Percentiles rank a stretch among this genome's conserved stretches.
These are phyloP conservation scores for Raphanus sativus DNA, from an alignment of 345 rosid species.

Conservation along the genomic window DNA sequence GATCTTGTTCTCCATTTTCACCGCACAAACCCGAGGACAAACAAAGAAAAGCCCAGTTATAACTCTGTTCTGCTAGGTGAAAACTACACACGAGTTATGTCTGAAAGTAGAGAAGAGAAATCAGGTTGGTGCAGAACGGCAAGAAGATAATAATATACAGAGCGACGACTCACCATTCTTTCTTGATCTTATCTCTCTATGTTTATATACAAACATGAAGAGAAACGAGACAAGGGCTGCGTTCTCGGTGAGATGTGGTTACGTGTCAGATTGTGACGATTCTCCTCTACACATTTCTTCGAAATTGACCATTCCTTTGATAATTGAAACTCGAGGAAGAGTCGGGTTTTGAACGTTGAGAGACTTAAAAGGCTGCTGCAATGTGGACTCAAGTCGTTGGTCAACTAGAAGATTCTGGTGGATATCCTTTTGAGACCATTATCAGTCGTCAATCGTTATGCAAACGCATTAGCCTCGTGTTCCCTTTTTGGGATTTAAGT, in stretches of 20 bases:
- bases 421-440: slow-evolving; percentile 16
- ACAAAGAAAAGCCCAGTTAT: neutral
- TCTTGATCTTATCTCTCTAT: neutral
- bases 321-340: neutral
- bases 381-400: slow-evolving; percentile 35
- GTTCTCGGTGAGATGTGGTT: slow-evolving; percentile 23
- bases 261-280: slow-evolving; percentile 35
- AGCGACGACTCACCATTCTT: slow-evolving; percentile 16
- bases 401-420: slow-evolving; percentile 29
- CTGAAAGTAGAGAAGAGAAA: slow-evolving; percentile 13
- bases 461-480: slow-evolving; percentile 24
- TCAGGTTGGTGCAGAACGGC: slow-evolving; percentile 26
- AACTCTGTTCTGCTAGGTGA: slow-evolving; percentile 10
- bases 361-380: slow-evolving; percentile 29
- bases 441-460: slow-evolving; percentile 11
- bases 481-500: neutral
- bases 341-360: slow-evolving; percentile 15
- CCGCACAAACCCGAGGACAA: neutral
- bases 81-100: slow-evolving; percentile 11
- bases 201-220: slow-evolving; percentile 18
- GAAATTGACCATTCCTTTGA: slow-evolving; percentile 7
- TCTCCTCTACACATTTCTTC: slow-evolving; percentile 1
- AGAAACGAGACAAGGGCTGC: neutral
- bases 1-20: slow-evolving; percentile 29
- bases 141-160: neutral